phyloP scores from a whole-genome alignment of 2,329 filamentous ascomycete species.

The Colletotrichum sp. region DNA sequence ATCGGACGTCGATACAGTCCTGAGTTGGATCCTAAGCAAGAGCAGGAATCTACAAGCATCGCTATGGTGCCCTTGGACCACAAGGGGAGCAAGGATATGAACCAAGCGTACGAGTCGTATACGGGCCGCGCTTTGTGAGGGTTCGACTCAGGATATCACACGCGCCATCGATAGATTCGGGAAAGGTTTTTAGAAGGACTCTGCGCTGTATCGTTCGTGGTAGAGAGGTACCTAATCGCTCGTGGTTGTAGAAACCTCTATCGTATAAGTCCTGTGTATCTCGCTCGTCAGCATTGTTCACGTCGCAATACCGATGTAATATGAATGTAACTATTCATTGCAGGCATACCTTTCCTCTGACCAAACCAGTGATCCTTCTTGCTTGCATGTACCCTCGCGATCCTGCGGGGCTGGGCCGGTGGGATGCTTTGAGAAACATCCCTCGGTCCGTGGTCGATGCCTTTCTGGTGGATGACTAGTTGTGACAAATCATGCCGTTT shows the following conservation, averaged over 20 bases:
- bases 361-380: neutral
- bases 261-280: neutral
- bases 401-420: neutral
- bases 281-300: neutral
- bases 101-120: constrained; percentile 29
- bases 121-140: neutral
- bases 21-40: neutral
- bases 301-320: neutral
- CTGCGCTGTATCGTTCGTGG: accelerated
- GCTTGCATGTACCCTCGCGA: neutral
- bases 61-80: constrained; percentile 22
- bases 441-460: neutral
- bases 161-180: neutral
- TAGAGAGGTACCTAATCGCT: accelerated
- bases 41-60: neutral
- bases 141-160: neutral
- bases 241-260: accelerated
- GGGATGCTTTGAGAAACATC: neutral
- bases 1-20: neutral
- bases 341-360: neutral
- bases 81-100: constrained; percentile 26
- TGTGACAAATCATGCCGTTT: neutral
- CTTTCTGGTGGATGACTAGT: neutral
- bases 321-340: neutral
- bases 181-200: neutral